Conservation (phyloP, 768 basidiomycete species). For the Leccinum variicolor region DNA sequence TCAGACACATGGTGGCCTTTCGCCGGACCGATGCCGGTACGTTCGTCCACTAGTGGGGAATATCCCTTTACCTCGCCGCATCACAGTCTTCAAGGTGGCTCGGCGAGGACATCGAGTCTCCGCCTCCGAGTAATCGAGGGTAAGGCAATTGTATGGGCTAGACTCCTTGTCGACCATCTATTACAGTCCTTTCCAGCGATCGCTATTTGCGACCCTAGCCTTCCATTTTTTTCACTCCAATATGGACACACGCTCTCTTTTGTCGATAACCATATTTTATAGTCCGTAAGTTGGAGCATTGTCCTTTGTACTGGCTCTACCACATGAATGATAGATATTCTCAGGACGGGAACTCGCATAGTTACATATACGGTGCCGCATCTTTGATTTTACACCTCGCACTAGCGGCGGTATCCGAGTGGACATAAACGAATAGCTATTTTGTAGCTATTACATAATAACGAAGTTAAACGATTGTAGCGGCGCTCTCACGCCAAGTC, state of each 20-base stretch:
- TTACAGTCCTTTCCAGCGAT: background rate
- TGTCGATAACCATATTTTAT: constrained; percentile 5
- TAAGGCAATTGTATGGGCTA: background rate
- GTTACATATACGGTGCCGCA: background rate
- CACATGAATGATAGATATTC: too few relatives aligned
- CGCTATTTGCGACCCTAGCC: background rate
- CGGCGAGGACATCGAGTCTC: constrained; percentile 8
- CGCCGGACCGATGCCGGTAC: constrained; percentile 11
- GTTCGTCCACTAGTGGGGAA: constrained; percentile 6
- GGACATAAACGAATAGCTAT: too few relatives aligned
- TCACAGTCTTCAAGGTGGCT: constrained; percentile 20
- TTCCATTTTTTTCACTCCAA: background rate
- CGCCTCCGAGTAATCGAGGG: constrained; percentile 21
- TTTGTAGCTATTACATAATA: too few relatives aligned
- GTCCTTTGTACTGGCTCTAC: constrained; percentile 13
- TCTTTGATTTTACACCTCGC: too few relatives aligned
- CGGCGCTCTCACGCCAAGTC: too few relatives aligned
- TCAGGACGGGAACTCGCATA: too few relatives aligned
- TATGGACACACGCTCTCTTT: constrained; percentile 7
- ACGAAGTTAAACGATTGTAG: too few relatives aligned
- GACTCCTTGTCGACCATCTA: background rate
- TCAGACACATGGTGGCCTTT: constrained; percentile 16
- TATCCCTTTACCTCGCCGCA: constrained; percentile 26
- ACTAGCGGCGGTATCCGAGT: too few relatives aligned
- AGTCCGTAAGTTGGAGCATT: constrained; percentile 17